These are phyloP conservation scores for Gnaphalium uliginosum DNA, from an alignment of 129 eudicot genomes.

Conservation along the genomic window DNA sequence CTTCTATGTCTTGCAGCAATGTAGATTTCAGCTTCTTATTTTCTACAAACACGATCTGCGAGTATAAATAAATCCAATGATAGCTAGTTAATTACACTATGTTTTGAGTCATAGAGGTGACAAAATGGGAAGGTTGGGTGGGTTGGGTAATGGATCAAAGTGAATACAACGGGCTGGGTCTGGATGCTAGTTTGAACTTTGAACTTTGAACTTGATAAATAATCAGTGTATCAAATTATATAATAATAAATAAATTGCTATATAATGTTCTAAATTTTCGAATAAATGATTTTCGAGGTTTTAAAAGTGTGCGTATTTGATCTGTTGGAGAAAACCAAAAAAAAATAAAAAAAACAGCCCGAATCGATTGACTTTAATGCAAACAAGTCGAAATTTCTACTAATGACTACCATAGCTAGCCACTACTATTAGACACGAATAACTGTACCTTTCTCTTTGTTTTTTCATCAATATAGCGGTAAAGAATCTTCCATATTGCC, in stretches of 20 bases:
- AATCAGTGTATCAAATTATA: too few relatives aligned
- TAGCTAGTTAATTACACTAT: not conserved
- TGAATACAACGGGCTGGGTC: not conserved
- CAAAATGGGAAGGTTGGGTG: not conserved
- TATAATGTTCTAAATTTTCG: too few relatives aligned
- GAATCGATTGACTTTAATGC: not conserved
- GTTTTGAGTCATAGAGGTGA: not conserved
- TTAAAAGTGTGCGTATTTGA: not conserved
- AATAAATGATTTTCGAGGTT: too few relatives aligned
- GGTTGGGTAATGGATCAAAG: not conserved
- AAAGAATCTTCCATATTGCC: constrained; percentile 81
- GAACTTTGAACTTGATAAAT: too few relatives aligned
- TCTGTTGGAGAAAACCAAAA: not conserved
- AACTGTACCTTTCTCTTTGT: constrained; percentile 71
- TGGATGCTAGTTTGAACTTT: not conserved
- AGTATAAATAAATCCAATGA: not conserved
- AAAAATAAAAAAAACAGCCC: too few relatives aligned
- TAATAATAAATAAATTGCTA: too few relatives aligned
- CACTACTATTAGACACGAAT: not conserved
- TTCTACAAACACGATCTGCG: constrained; percentile 81
- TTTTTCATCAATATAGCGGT: constrained; percentile 75
- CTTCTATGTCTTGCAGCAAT: constrained; percentile 78
- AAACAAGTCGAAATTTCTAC: not conserved
- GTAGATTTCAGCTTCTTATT: constrained; percentile 57
- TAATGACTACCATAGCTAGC: not conserved